These are phyloP conservation scores for Fusarium oxysporum DNA, from an alignment of 2,329 filamentous ascomycete genomes.

Conservation along the genomic window DNA sequence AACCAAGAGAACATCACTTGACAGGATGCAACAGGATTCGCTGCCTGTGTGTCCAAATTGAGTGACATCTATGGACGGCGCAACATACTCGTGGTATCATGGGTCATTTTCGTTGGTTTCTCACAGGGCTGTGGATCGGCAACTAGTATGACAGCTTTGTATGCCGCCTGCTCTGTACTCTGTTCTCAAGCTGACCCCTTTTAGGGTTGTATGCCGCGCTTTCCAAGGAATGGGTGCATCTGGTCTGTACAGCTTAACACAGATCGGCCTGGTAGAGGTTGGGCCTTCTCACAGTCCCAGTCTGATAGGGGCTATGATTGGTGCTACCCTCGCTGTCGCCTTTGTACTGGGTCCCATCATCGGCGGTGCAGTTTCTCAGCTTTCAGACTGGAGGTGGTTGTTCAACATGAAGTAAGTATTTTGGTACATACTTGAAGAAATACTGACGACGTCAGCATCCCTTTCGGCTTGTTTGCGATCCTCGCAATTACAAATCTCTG, in stretches of 20 bases:
- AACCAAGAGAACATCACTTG: slow-evolving; percentile 3
- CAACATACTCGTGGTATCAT: slow-evolving; percentile 62
- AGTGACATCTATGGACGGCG: slow-evolving; percentile 70
- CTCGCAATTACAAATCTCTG: slow-evolving; percentile 60
- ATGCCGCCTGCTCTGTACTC: slow-evolving; percentile 39
- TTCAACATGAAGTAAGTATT: slow-evolving; percentile 69
- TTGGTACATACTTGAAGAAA: neutral
- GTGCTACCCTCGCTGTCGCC: slow-evolving; percentile 66
- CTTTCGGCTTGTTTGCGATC: slow-evolving; percentile 61
- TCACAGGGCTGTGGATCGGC: slow-evolving; percentile 66
- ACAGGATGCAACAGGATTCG: slow-evolving; percentile 58
- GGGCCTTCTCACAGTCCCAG: slow-evolving; percentile 64
- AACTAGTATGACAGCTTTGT: slow-evolving; percentile 64
- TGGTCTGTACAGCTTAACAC: slow-evolving; percentile 69
- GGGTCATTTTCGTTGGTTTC: slow-evolving; percentile 66
- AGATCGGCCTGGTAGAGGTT: slow-evolving; percentile 68
- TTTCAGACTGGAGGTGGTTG: slow-evolving; percentile 67
- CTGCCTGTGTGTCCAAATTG: slow-evolving; percentile 67
- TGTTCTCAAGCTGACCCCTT: slow-evolving; percentile 32
- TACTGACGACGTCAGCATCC: slow-evolving; percentile 56
- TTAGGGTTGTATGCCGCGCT: slow-evolving; percentile 67
- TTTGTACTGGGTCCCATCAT: slow-evolving; percentile 70
- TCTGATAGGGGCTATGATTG: slow-evolving; percentile 66
- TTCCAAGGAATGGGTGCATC: slow-evolving; percentile 72
- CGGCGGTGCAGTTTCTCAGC: slow-evolving; percentile 66